A percentile compares a stretch with the other conserved stretches of the same genome.
These are phyloP conservation scores for Didymosphaeria variabile DNA, from an alignment of 2,329 filamentous ascomycete species.

Conservation along the genomic window DNA sequence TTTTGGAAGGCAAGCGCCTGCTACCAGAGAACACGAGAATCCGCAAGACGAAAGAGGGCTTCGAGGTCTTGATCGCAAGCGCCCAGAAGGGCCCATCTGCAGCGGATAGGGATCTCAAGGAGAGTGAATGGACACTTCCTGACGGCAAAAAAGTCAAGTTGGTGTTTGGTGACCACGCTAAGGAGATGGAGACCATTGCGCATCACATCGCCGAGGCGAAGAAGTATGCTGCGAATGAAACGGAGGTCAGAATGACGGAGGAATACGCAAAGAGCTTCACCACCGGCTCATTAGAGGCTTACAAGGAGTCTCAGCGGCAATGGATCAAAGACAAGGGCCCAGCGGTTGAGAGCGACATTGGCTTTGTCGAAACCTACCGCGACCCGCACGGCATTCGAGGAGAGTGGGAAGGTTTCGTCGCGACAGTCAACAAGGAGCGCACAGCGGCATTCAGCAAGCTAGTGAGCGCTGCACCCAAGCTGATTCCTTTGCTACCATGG, in stretches of 20 bases:
- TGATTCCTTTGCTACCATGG: conserved; percentile 94
- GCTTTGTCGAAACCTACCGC: conserved; percentile 65
- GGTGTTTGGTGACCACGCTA: conserved; percentile 57
- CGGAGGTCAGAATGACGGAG: conserved; percentile 55
- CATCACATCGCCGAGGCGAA: conserved; percentile 57
- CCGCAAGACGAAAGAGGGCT: conserved; percentile 55
- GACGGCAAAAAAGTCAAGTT: conserved; percentile 58
- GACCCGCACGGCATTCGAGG: conserved; percentile 64
- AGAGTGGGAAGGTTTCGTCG: conserved; percentile 63
- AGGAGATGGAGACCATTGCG: conserved; percentile 58
- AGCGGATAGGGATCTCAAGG: conserved; percentile 53
- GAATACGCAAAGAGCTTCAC: conserved; percentile 61
- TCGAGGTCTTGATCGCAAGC: conserved; percentile 60
- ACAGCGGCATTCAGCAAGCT: conserved; percentile 88
- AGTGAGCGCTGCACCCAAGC: conserved; percentile 78
- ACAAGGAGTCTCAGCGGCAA: conserved; percentile 60
- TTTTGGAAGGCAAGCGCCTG: conserved; percentile 56
- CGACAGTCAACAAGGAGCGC: conserved; percentile 85
- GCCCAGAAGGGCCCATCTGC: conserved; percentile 51
- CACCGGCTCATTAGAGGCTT: conserved; percentile 60
- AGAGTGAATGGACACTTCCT: conserved; percentile 57
- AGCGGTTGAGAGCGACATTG: conserved; percentile 62
- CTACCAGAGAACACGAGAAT: conserved; percentile 62
- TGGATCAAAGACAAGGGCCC: conserved; percentile 65
- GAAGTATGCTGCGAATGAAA: conserved; percentile 58